These are phyloP conservation scores for Boechera stricta DNA, from an alignment of 345 rosid species.

Conservation along the genomic window DNA sequence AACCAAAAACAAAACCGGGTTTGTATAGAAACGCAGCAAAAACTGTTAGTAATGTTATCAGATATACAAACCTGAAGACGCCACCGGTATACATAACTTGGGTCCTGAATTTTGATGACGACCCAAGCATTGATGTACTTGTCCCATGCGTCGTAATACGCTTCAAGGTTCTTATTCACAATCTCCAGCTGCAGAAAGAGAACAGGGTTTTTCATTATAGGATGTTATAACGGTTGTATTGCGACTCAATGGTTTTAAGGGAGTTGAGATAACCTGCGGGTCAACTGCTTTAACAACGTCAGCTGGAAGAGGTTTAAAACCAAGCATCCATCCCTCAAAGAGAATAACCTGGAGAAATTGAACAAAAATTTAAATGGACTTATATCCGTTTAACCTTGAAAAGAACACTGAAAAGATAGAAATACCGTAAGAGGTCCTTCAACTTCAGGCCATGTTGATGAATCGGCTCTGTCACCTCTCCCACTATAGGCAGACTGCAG, in stretches of 20 bases:
- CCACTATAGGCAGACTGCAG: conserved; percentile 91
- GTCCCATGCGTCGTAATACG: conserved; percentile 89
- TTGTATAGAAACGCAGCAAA: neutral
- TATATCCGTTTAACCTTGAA: conserved; percentile 11
- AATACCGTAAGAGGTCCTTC: conserved; percentile 88
- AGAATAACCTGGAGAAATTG: conserved; percentile 61
- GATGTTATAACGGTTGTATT: neutral
- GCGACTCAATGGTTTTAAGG: neutral
- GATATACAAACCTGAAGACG: conserved; percentile 76
- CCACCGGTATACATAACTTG: conserved; percentile 89
- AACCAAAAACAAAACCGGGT: neutral
- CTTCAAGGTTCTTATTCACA: conserved; percentile 84
- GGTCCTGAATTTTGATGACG: conserved; percentile 87
- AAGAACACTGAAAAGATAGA: conserved; percentile 16
- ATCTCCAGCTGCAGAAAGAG: conserved; percentile 63
- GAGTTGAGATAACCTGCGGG: conserved; percentile 66
- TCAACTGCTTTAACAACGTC: conserved; percentile 75
- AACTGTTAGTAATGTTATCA: neutral
- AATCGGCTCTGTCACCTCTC: conserved; percentile 90
- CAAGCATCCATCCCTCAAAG: conserved; percentile 99
- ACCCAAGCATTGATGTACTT: conserved; percentile 84
- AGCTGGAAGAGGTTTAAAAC: conserved; percentile 76
- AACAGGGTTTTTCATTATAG: conserved; percentile 15
- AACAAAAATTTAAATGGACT: neutral
- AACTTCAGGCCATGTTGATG: conserved; percentile 83